Conservation (phyloP, 2,329 filamentous ascomycete genomes). For the Hypoxylon sp. region DNA sequence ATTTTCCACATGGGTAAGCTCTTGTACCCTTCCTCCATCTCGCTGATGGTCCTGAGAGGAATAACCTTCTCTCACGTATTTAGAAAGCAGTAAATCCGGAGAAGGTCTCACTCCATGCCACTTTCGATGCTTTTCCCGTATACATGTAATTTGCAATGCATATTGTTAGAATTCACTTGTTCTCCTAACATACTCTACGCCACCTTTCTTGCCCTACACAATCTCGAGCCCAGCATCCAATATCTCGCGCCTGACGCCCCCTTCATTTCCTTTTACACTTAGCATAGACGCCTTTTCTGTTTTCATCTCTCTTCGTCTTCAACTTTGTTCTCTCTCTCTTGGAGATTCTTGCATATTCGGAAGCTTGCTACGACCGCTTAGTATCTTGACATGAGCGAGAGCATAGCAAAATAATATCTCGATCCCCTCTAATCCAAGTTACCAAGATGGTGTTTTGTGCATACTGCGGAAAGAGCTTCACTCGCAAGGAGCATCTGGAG, state of each 20-base stretch:
- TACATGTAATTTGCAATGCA: conserved; percentile 28
- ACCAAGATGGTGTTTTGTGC: conserved; percentile 60
- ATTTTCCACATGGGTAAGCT: conserved; percentile 36
- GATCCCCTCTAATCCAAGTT: conserved; percentile 6
- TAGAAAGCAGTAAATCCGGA: conserved; percentile 42
- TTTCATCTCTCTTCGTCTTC: conserved; percentile 4
- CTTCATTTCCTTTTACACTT: conserved; percentile 13
- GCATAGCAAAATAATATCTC: conserved; percentile 11
- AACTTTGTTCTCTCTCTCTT: background rate
- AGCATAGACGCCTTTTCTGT: conserved; percentile 26
- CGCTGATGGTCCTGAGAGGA: conserved; percentile 39
- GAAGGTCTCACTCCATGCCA: conserved; percentile 29
- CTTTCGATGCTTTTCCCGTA: conserved; percentile 30
- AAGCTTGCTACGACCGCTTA: conserved; percentile 5
- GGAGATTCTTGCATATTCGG: conserved; percentile 5
- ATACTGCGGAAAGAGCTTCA: conserved; percentile 68
- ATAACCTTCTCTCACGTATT: conserved; percentile 42
- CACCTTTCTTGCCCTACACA: conserved; percentile 13
- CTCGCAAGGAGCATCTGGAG: conserved; percentile 68
- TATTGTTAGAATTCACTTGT: conserved; percentile 23
- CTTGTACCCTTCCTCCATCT: conserved; percentile 30
- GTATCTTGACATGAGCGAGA: conserved; percentile 23
- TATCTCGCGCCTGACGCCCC: conserved; percentile 11
- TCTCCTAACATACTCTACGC: conserved; percentile 13
- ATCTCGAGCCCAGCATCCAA: conserved; percentile 7